Evolutionary conservation across 352 stramenopile genomes (phyloP), one percentile per base, ranked within the genome.

Genomic region (Phytophthora quininea): DNA sequence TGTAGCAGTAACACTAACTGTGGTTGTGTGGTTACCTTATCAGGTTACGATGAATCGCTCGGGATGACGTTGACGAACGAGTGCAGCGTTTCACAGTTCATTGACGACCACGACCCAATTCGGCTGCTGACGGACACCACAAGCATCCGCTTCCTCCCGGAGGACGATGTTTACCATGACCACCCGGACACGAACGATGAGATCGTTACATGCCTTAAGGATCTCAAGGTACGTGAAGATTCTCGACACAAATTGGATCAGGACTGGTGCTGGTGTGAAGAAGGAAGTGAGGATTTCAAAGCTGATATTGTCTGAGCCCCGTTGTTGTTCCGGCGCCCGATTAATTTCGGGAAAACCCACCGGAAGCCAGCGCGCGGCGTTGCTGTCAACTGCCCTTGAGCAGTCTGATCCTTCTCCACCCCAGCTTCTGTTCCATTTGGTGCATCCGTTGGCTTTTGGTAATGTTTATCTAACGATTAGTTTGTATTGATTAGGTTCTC

Each of bases 81-180:
- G 48, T 90, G 80, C 52, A 92, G 81, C 19, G 90, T 97, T 1
- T 84, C 82, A 6, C 89, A 97, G 50, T 97, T 97, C 53, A 72
- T 97, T 3, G 85, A 93, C 30, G 80, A 75, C 0, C 88, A 93
- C 29, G 97, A 99, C 63, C 97, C 98, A 4, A 98, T 99, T 55
- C 90, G 97, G 45, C 77, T 99, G 27, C 66, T 99, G 11, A 98
- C 93, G 3, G 91, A 98, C 53, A 93, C 91, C 37, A 99, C 96
- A 0, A 90, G 96, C 15, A 90, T 99, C 19, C 81, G 82, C 0
- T 99, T 99, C 74, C 54, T 90, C 11, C 79, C 82, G 0, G 76
- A 89, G 38, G 88, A 94, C 37, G 80, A 93, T 38, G 82, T 94
- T n/a, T 96, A 93, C 62, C 82, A 78, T 0, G 81, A 93, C 0